Base-by-base conservation (phyloP, 768 basidiomycete species). In the Chalciporus chontae region DNA sequence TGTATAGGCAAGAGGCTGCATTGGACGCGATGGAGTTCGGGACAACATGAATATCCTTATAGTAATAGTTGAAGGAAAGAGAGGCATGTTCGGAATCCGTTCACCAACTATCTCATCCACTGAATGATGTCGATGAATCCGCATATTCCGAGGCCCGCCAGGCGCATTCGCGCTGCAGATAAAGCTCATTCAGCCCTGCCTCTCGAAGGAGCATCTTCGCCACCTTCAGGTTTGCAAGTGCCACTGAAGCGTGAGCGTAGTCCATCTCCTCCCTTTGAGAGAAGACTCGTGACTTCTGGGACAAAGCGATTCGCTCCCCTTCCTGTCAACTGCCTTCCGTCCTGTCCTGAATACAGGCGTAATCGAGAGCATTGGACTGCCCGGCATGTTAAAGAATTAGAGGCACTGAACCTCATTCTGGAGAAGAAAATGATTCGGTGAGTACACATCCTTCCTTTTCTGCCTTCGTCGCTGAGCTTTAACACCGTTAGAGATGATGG, bases 381-480 rank as follows among this genome's bases (percentile, higher is more conserved):
- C 19, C 49, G 32, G 17, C 61, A 58, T 23, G 40, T 40, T 34
- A 48, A 46, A 29, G 63, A 69, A 37, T 8, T 63, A 29, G 54
- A 57, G 24, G 55, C 34, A 26, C 41, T 60, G 7, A 52, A 48
- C 46, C 59, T 68, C 40, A 46, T 55, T n/a, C 37, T 50, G n/a
- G 61, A 51, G 50, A 68, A 58, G 45, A 51, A 54, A 26, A 27
- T 65, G 18, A 48, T 70, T 29, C 63, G 67, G 67, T 69, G 27
- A 17, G 67, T 54, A 40, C n/a, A 34, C 10, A 8, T 24, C 1
- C 26, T 9, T 41, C 18, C 43, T 43, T 31, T 14, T 40, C 15
- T n/a, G 15, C 23, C 46, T 27, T 43, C 17, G 37, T 36, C 8
- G 17, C 19, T 32, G 7, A 43, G 27, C 8, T 45, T 24, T 21